phyloP scores from a whole-genome alignment of 306 rosid species.

The Sophora flavescens region DNA sequence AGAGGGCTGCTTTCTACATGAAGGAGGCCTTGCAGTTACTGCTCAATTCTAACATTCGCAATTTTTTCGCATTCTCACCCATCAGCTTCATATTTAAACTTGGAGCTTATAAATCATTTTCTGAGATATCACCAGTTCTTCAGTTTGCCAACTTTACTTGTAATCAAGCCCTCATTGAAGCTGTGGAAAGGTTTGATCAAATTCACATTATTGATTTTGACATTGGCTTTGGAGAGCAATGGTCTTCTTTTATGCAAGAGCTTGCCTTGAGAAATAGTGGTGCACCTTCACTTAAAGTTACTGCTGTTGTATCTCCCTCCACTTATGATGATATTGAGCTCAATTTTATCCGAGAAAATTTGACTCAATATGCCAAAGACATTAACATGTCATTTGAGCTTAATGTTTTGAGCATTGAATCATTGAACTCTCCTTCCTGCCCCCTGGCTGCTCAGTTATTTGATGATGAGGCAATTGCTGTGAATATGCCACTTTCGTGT shows the following conservation, averaged over 20 bases:
- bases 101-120: constrained; percentile 74
- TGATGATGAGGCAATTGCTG: constrained; percentile 63
- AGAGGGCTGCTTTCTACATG: constrained; percentile 92
- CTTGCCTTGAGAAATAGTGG: constrained; percentile 63
- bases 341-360: constrained; percentile 64
- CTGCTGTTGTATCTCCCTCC: constrained; percentile 65
- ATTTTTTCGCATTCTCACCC: constrained; percentile 60
- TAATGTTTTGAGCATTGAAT: constrained; percentile 57
- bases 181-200: constrained; percentile 58
- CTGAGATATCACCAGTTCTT: constrained; percentile 77
- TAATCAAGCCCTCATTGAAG: constrained; percentile 78
- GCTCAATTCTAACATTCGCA: constrained; percentile 58
- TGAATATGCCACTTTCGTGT: constrained; percentile 63
- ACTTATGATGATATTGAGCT: constrained; percentile 61
- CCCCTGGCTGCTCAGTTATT: constrained; percentile 45
- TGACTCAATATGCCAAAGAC: constrained; percentile 64
- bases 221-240: constrained; percentile 77
- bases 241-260: constrained; percentile 86
- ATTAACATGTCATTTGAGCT: constrained; percentile 63
- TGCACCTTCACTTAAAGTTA: constrained; percentile 60
- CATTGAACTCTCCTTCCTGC: constrained; percentile 62
- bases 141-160: constrained; percentile 80
- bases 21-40: constrained; percentile 83
- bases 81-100: constrained; percentile 66
- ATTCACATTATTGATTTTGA: constrained; percentile 75